Percentiles rank a stretch among this genome's conserved stretches.
Conservation (phyloP, 2,329 filamentous ascomycete species). For the Coniochaeta pulveracea region DNA sequence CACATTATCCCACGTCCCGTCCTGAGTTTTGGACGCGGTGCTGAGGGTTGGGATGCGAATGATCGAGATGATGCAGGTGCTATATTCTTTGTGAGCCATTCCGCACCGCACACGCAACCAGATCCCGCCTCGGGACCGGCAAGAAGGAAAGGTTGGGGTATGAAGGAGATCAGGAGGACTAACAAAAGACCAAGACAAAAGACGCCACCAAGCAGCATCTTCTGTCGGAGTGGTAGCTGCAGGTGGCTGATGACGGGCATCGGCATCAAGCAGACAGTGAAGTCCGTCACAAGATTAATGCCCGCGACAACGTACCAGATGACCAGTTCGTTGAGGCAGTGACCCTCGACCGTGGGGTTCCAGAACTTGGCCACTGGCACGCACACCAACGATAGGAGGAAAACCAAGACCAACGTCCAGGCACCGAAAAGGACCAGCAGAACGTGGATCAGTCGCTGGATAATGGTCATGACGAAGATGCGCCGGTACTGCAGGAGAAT, state of each 20-base stretch:
- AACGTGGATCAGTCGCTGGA: slow-evolving; percentile 8
- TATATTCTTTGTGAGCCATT: too few relatives aligned
- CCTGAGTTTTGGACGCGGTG: slow-evolving; percentile 14
- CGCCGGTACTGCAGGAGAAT: slow-evolving; percentile 21
- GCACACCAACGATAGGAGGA: slow-evolving; percentile 17
- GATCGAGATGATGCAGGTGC: slow-evolving; percentile 21
- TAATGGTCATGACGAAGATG: slow-evolving; percentile 16
- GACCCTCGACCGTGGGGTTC: slow-evolving; percentile 6
- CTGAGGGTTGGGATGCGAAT: slow-evolving; percentile 21
- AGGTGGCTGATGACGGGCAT: slow-evolving; percentile 24
- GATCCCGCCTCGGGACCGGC: too few relatives aligned
- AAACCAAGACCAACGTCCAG: slow-evolving; percentile 13
- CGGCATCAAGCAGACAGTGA: slow-evolving; percentile 24
- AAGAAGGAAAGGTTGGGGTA: too few relatives aligned
- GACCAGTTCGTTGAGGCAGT: slow-evolving; percentile 9
- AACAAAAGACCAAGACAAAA: too few relatives aligned
- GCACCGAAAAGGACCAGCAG: slow-evolving; percentile 14
- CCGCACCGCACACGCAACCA: too few relatives aligned
- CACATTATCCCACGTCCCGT: slow-evolving; percentile 21
- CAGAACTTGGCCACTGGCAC: slow-evolving; percentile 15
- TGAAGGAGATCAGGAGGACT: too few relatives aligned
- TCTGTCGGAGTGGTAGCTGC: slow-evolving; percentile 15
- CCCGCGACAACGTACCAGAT: slow-evolving; percentile 16
- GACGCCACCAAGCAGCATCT: slow-evolving; percentile 9
- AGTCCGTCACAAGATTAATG: slow-evolving; percentile 23